Evolutionary conservation across 768 basidiomycete species (phyloP), one percentile per base, ranked within the genome.

Genomic region (Phlebiopsis gigantea): DNA sequence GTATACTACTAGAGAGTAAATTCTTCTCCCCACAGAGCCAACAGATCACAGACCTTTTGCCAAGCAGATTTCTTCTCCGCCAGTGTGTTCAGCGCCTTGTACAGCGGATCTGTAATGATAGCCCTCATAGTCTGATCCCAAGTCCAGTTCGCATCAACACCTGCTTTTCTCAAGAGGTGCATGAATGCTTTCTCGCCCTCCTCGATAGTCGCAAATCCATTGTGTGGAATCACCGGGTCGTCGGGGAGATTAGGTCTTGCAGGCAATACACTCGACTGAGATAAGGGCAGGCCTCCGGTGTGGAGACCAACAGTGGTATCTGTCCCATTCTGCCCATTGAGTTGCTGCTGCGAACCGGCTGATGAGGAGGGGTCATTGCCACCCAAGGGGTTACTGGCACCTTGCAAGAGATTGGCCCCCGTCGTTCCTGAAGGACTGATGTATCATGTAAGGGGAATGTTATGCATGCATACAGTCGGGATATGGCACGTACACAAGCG

Each of bases 121-220:
- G 92, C 89, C 68, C 95, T 83, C 91, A 98, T 97, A 52, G 94
- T 93, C 74, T 91, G 86, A 70, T 99, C 97, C 97, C 97, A 99
- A 31, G 93, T 93, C 90, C 92, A 98, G 61, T 80, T 86, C 45
- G 88, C 85, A 71, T 93, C 91, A 43, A 98, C 89, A 29, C 91
- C 91, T 46, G 90, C 88, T 73, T 92, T 93, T 63, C 87, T 81
- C 63, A 99, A 73, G 56, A 99, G 75, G 73, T 90, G 90, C 66
- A 85, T 83, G 70, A 99, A 99, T 12, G 95, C 97, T 67, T 90
- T 90, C 70, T 97, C 94, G 21, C 93, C 94, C 64, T 97, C 93
- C 64, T 92, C 90, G 10, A 84, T 71, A 5, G 90, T 96, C 45
- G 79, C 63, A 65, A 95, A 98, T 4, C 93, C 93, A 57, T 92